phyloP scores from a whole-genome alignment of 164 flowering plant genomes.

The Stephania yunnanensis region DNA sequence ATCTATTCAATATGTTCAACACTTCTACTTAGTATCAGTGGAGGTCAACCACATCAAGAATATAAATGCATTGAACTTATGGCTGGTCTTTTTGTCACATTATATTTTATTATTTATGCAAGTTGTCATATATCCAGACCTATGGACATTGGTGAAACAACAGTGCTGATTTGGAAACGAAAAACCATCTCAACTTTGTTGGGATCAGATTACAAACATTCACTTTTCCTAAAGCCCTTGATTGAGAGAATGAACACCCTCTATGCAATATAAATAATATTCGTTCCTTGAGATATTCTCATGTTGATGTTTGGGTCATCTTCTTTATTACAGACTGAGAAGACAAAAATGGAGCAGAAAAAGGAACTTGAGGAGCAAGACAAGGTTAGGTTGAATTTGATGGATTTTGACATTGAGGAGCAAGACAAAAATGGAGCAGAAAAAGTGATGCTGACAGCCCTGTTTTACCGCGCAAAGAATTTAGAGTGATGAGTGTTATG shows the following conservation, averaged over 20 bases:
- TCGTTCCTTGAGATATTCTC: not conserved
- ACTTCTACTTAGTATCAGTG: not conserved
- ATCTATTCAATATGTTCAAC: not conserved
- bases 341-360: conserved; percentile 53
- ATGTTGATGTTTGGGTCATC: not conserved
- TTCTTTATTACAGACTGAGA: conserved; percentile 54
- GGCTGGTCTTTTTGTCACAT: not conserved
- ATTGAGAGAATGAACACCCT: not conserved
- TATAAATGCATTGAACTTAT: not conserved
- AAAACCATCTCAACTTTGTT: not conserved
- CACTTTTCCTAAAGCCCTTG: not conserved
- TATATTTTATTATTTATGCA: not conserved
- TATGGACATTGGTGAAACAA: not conserved
- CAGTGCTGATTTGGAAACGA: not conserved
- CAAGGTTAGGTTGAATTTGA: conserved; percentile 35
- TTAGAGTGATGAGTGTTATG: no score
- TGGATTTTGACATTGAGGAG: no score
- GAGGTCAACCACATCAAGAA: not conserved
- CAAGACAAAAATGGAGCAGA: no score
- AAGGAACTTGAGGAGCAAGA: conserved; percentile 63
- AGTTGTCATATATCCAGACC: not conserved
- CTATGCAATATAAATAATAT: not conserved
- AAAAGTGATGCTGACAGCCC: no score
- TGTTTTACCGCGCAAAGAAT: no score
- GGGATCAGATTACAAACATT: not conserved